phyloP scores from a whole-genome alignment of 2,329 filamentous ascomycete species.

The Xylaria arbuscula region DNA sequence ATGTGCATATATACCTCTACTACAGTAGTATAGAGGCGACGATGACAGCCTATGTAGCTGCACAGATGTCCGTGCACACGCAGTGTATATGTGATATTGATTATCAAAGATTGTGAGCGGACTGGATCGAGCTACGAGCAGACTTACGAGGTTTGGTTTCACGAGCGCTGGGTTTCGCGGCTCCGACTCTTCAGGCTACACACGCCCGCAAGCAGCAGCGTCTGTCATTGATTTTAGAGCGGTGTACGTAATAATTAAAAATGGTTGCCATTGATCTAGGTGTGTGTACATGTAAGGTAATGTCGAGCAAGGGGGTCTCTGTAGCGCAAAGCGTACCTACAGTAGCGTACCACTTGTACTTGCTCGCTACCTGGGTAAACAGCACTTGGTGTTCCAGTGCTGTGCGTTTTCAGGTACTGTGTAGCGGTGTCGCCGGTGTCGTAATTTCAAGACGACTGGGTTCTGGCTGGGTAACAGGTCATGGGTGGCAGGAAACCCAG shows the following conservation, averaged over 20 bases:
- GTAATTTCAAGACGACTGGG: constrained; percentile 32
- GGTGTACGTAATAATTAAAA: constrained; percentile 33
- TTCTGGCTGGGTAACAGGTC: neutral
- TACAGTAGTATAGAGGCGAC: neutral
- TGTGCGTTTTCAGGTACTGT: constrained; percentile 15
- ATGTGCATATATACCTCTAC: neutral
- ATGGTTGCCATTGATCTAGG: constrained; percentile 17
- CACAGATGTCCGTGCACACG: neutral
- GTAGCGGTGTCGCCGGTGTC: constrained; percentile 29
- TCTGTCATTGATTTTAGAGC: constrained; percentile 26
- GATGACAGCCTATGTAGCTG: neutral
- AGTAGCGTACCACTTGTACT: too few relatives aligned
- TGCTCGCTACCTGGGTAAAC: neutral
- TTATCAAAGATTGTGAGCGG: neutral
- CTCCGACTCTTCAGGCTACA: constrained; percentile 37
- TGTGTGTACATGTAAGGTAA: neutral
- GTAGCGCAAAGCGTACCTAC: neutral
- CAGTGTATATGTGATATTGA: neutral
- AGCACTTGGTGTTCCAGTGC: neutral
- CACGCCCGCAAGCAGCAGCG: constrained; percentile 27
- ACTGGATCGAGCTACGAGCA: neutral
- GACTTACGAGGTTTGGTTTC: neutral
- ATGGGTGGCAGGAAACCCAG: neutral
- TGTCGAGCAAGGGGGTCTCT: constrained; percentile 9
- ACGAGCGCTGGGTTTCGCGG: constrained; percentile 5